Base-by-base conservation (phyloP, 2,329 filamentous ascomycete genomes). In the Rhexocercosporidium sp. region DNA sequence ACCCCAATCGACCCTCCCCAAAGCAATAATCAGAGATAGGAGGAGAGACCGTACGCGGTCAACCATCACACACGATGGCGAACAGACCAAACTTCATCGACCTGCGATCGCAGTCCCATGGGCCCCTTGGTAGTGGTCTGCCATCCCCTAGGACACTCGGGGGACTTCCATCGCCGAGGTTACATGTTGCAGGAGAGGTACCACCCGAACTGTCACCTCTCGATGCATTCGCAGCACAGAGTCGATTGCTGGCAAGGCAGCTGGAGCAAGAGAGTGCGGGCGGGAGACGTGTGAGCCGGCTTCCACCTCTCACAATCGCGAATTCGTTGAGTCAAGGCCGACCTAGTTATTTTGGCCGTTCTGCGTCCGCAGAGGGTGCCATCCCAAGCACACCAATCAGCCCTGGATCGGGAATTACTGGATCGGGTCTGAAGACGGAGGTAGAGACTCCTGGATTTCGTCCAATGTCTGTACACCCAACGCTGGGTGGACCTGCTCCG, bases 201-300 rank as follows among this genome's bases (percentile, higher is more conserved):
- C 95, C 96, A 22, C 96, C 96, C 5, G 92, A 96, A 62, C 85
- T 98, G 65, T 98, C 96, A 8, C 96, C 96, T 12, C 86, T 99
- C 71, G 96, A 99, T 84, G 95, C 95, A 57, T 96, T 99, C 77
- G 95, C 95, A 25, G 86, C 95, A 69, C 95, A 98, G 77, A 96
- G 94, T 74, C 90, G 95, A 66, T 82, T 96, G 74, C 86, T 99
- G 61, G 94, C 94, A 46, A 92, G 89, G 80, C 92, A 97, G 79
- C 88, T 99, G 69, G 91, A 97, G 49, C 90, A 96, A 73, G 90
- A 88, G 70, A 86, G 88, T 67, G 89, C 87, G 76, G 86, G 87
- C 69, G 94, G 92, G 59, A 88, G 90, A 71, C 88, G 94, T 66
- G 87, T 97, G 80, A 97, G 94, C 80, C 88, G 95, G 49, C 82